Base-by-base conservation (phyloP, 805 yeast genomes). In the Maudiozyma pseudohumilis region DNA sequence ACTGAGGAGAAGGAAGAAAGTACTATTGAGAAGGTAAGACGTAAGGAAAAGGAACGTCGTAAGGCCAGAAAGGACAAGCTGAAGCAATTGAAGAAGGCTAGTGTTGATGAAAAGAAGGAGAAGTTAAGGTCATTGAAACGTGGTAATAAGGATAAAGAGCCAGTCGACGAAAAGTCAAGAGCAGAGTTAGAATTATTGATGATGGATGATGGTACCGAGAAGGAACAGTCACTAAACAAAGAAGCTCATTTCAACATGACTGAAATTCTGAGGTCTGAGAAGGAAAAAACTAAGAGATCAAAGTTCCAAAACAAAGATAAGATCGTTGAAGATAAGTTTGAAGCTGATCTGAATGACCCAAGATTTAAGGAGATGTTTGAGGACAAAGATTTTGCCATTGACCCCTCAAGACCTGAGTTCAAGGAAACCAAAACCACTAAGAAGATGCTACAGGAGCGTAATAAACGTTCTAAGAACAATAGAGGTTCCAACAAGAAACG, bases 21-120 rank as follows among this genome's bases (percentile, higher is more conserved):
- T 8, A 79, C 96, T 0, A 75, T 92, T 35, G 88, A 80, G 28
- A 80, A 77, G 48, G 74, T 87, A 53, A 79, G 73, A 56, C 74
- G 92, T 45, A 92, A 86, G 60, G 96, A 89, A 53, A 86, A 85
- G 65, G 97, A 92, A 58, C 81, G 97, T 60, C 79, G 89, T 52
- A 78, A 80, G 65, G 74, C 75, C 47, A 77, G 97, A 66, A 73
- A 81, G 68, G 89, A 83, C 33, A 77, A 76, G 55, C 60, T 77
- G 52, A 83, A 83, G 61, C 77, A 74, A 43, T 46, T 74, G 42
- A 73, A 75, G 59, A 66, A 66, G 35, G 58, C 61, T 28, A 72
- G 75, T 33, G 70, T 68, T 31, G 73, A 68, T 11, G 74, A 70
- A n/a, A 69, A 69, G 51, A 69, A 63, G 45, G 67, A 64, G 10